phyloP scores from a whole-genome alignment of 1,139 yeast genomes.

The Diutina scorzettiae region DNA sequence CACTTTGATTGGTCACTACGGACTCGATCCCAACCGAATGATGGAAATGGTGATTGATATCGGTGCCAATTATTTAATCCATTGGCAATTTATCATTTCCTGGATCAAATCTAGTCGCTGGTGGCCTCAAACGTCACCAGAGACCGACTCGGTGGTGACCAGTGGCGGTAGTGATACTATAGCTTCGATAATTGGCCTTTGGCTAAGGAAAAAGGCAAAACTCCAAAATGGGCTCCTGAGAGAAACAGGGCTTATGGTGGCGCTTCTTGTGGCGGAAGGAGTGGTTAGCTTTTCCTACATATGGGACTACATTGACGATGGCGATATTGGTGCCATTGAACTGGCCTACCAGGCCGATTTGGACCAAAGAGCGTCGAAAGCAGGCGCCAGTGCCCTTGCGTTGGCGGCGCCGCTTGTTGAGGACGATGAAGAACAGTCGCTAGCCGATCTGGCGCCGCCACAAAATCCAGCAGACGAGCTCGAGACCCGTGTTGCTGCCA shows the following conservation, averaged over 20 bases:
- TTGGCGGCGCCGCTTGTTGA: conserved; percentile 75
- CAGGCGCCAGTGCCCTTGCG: conserved; percentile 73
- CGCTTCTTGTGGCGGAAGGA: conserved; percentile 55
- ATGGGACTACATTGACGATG: conserved; percentile 43
- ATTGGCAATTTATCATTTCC: conserved; percentile 33
- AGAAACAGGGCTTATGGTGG: conserved; percentile 16
- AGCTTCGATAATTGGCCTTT: neutral
- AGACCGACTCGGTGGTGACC: conserved; percentile 11
- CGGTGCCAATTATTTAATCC: conserved; percentile 30
- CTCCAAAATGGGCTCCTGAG: conserved; percentile 17
- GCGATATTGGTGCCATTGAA: conserved; percentile 31
- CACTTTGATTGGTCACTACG: conserved; percentile 62
- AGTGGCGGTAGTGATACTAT: conserved; percentile 1
- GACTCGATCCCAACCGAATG: conserved; percentile 63
- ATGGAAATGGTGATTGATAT: conserved; percentile 52
- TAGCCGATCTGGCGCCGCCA: neutral
- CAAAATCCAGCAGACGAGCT: neutral
- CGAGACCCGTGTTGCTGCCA: neutral
- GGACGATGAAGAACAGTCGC: conserved; percentile 38
- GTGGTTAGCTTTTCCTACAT: conserved; percentile 55
- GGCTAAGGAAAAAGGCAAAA: conserved; percentile 29
- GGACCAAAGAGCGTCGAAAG: conserved; percentile 50
- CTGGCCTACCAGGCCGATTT: conserved; percentile 35
- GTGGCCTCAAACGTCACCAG: conserved; percentile 42
- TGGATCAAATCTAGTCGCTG: conserved; percentile 44